Percentiles rank a stretch among this genome's conserved stretches.
These are phyloP conservation scores for Venturiaceae sp. DNA, from an alignment of 2,329 filamentous ascomycete genomes.

Conservation along the genomic window DNA sequence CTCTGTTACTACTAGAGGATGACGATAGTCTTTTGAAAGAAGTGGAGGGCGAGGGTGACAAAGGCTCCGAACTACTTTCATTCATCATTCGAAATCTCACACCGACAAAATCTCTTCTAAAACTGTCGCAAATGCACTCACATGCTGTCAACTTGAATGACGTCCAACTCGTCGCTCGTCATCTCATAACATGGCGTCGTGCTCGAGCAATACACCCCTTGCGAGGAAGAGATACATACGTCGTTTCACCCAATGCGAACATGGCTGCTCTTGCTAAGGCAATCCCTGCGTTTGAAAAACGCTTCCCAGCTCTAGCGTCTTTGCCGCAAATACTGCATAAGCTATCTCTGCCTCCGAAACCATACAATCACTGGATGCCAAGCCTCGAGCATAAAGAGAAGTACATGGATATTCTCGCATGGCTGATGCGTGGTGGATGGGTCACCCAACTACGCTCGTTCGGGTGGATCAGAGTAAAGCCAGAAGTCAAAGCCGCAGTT, in stretches of 20 bases:
- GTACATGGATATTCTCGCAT: conserved; percentile 86
- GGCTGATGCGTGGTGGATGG: conserved; percentile 87
- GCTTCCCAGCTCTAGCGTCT: conserved; percentile 70
- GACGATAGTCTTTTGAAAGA: conserved; percentile 68
- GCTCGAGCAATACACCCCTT: conserved; percentile 86
- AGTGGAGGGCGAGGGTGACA: conserved; percentile 59
- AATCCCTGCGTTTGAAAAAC: conserved; percentile 59
- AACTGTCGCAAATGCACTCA: conserved; percentile 60
- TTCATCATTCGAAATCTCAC: conserved; percentile 55
- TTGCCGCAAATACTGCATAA: conserved; percentile 81
- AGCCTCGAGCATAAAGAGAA: conserved; percentile 77
- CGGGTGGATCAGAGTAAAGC: conserved; percentile 75
- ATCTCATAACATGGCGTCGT: conserved; percentile 92
- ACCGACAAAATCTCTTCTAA: conserved; percentile 57
- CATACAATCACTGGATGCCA: conserved; percentile 76
- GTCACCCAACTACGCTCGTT: conserved; percentile 90
- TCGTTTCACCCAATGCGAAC: conserved; percentile 84
- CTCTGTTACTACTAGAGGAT: conserved; percentile 74
- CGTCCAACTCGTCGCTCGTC: conserved; percentile 78
- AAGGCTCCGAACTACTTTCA: conserved; percentile 66
- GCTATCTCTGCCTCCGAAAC: conserved; percentile 68
- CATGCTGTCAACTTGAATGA: conserved; percentile 58
- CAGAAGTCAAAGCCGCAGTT: conserved; percentile 74
- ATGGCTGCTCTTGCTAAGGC: conserved; percentile 60
- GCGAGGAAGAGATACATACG: conserved; percentile 81